Percentiles rank a stretch among this genome's conserved stretches.
Conservation (phyloP, 164 flowering plant species). For the Annona cherimola region DNA sequence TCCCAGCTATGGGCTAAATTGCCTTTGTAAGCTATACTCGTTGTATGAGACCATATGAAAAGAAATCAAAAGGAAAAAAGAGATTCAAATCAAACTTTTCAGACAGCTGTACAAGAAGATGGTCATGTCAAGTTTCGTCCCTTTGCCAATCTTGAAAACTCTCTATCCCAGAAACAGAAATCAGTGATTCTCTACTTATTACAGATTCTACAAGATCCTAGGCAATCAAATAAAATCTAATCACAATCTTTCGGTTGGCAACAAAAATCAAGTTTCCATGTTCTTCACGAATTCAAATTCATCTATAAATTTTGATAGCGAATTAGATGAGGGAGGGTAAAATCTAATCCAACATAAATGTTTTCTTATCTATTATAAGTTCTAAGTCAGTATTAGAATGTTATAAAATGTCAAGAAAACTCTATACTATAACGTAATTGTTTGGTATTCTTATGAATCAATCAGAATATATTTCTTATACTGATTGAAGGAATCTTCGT, state of each 20-base stretch:
- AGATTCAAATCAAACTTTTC: constrained; percentile 7
- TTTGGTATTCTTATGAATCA: neutral
- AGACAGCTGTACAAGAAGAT: constrained; percentile 18
- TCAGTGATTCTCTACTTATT: constrained; percentile 15
- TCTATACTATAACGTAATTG: neutral
- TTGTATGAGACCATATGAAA: too few relatives aligned
- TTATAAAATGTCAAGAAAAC: neutral
- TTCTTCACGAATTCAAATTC: too few relatives aligned
- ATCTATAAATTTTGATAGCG: too few relatives aligned
- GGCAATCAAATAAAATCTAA: too few relatives aligned
- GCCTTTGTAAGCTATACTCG: constrained; percentile 2
- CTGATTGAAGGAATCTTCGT: too few relatives aligned
- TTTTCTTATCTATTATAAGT: neutral
- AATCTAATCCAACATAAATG: too few relatives aligned
- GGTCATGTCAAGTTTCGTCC: neutral
- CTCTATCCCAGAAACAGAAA: constrained; percentile 3
- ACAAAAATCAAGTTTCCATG: too few relatives aligned
- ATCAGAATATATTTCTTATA: neutral
- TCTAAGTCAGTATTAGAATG: too few relatives aligned
- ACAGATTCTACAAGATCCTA: constrained; percentile 25
- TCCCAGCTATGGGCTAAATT: constrained; percentile 1
- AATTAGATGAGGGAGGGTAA: too few relatives aligned
- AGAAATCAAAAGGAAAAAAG: neutral
- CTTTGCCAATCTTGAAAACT: neutral
- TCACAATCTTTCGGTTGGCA: too few relatives aligned